Evolutionary conservation across 352 stramenopile genomes (phyloP), one percentile per base, ranked within the genome.

Genomic region (Chrysophaeum taylorii): DNA sequence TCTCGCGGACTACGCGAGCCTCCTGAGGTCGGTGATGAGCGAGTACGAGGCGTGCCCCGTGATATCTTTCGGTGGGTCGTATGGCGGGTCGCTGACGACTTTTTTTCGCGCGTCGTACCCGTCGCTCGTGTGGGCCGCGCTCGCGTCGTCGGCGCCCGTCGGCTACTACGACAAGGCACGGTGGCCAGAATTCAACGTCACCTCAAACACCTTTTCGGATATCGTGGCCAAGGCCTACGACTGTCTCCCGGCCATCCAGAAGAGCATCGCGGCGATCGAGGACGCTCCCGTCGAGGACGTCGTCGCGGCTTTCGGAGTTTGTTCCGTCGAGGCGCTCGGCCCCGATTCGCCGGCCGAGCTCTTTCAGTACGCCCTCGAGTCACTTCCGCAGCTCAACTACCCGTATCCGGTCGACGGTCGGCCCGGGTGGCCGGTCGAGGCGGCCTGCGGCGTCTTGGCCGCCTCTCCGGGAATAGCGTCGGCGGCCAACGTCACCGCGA

Each of bases 71-170:
- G 84, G 85, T 18, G 85, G 84, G 14, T 88, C 82, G 37, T 91
- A 91, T 73, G 84, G 85, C 25, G 85, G 84, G 33, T 89, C 88
- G 79, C 73, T 91, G 1, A 79, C 61, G 57, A 80, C 83, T n/a
- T 91, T 84, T 80, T 82, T 91, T 62, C 70, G 84, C 1, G 72
- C 86, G 75, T 87, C 87, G 72, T 89, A 90, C 71, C 85, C 85
- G 53, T 78, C 88, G 70, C 74, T 89, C 38, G 66, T 91, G 43
- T 79, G 86, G 72, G 85, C 82, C 33, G 76, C 82, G 0, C 81
- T 91, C 52, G 83, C 85, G 0, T 81, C 62, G 0, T 91, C 85
- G 0, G 85, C 83, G 14, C 84, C 85, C 0, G 78, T 91, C 25
- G 71, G 71, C 18, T 73, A 75, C 53, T 75, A 75, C 68, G 64